Base-by-base conservation (phyloP, 1,284 basidiomycete species). In the Abortiporus biennis region DNA sequence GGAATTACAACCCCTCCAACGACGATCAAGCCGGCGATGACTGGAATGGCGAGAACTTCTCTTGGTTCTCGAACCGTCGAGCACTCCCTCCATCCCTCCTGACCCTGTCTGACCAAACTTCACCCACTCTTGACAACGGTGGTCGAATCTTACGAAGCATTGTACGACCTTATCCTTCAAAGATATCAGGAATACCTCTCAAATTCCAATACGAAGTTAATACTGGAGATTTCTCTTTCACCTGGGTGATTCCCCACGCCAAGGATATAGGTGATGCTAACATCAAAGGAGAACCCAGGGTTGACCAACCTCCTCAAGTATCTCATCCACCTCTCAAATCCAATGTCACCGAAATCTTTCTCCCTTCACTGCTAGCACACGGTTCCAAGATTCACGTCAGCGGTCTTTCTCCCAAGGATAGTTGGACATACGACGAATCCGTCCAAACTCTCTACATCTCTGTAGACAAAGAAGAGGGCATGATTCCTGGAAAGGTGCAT, bases 11-110 rank as follows among this genome's bases (percentile, higher is more conserved):
- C 56, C 89, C 93, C 0, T 69, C 75, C 41, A 97, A 97, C 62
- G 74, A 76, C 30, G 90, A 95, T 53, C 58, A 64, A 16, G 58
- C 66, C 17, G 96, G 95, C 11, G 94, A 98, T 59, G 72, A 82
- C 47, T 98, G 95, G 95, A 97, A 96, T 57, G 89, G 85, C 35
- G 94, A 98, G 63, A 93, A 92, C 64, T 95, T 96, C 60, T 92
- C 90, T 3, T 95, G 90, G 85, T 95, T 90, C 69, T 87, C 85
- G 47, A 66, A 72, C 33, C 64, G 64, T 36, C 76, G 82, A 6
- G 76, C 75, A 0, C 61, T 77, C 9, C 74, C 76, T 1, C 54
- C 67, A 1, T 72, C 70, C 0, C 58, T 76, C 34, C 62, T 80
- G 19, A 68, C 71, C 50, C 25, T 42, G 15, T 63, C 69, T 53